Conservation (phyloP, 1,284 basidiomycete species). For the Tilletia walkeri region DNA sequence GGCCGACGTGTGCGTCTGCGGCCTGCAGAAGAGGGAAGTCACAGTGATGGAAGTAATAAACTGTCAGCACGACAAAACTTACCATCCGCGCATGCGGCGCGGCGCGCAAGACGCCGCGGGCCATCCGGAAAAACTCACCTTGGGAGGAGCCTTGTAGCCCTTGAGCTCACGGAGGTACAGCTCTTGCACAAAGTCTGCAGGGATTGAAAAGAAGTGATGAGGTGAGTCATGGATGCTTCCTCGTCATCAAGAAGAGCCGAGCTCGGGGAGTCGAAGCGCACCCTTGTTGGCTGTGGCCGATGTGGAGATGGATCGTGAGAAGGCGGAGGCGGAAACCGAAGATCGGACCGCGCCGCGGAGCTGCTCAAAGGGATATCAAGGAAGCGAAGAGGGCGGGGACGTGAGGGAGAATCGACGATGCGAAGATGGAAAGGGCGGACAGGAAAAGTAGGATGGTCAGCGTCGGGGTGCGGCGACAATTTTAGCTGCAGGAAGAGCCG, state of each 20-base stretch:
- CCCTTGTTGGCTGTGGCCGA: slow-evolving; percentile 49
- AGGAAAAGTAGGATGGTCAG: not conserved
- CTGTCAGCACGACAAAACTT: not conserved
- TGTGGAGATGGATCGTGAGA: slow-evolving; percentile 44
- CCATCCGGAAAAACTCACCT: slow-evolving; percentile 35
- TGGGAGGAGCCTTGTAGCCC: slow-evolving; percentile 70
- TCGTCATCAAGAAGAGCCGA: slow-evolving; percentile 1
- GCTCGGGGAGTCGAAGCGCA: slow-evolving; percentile 25
- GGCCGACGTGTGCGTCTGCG: slow-evolving; percentile 53
- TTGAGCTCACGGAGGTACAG: slow-evolving; percentile 86
- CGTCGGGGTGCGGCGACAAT: not conserved
- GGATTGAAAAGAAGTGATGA: not conserved
- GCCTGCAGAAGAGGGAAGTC: slow-evolving; percentile 41
- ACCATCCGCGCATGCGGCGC: no score
- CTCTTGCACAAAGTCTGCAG: slow-evolving; percentile 84
- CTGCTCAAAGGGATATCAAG: slow-evolving; percentile 1
- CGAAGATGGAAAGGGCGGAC: no score
- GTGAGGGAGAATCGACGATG: no score
- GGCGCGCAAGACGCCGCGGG: not conserved
- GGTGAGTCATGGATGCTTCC: no score
- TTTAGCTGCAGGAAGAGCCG: no score
- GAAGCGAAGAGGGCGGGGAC: no score
- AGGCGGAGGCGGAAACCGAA: not conserved
- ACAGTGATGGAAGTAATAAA: no score
- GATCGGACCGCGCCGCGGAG: slow-evolving; percentile 23